Percentiles rank a stretch among this genome's conserved stretches.
These are phyloP conservation scores for Lumnitzera littorea DNA, from an alignment of 345 rosid genomes.

Conservation along the genomic window DNA sequence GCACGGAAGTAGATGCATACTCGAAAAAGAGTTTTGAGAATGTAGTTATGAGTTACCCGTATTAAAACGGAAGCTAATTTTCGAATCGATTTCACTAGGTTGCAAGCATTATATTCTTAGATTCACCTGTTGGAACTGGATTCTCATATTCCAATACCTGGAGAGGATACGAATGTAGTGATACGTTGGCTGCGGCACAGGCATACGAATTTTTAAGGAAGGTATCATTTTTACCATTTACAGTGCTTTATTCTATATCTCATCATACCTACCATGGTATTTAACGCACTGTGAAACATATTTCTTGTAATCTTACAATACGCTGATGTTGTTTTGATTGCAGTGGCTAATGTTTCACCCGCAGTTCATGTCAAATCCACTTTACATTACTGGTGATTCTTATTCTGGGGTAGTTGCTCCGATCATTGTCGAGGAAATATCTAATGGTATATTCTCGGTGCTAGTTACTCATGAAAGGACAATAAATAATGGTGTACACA, in stretches of 20 bases:
- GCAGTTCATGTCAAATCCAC: constrained; percentile 15
- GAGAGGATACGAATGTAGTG: constrained; percentile 4
- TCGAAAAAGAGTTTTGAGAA: too few species aligned
- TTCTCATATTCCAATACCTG: constrained; percentile 26
- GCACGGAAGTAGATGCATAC: too few species aligned
- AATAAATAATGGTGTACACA: neutral
- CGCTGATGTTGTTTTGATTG: too few species aligned
- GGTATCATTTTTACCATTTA: neutral
- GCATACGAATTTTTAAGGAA: constrained; percentile 20
- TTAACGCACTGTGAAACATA: neutral
- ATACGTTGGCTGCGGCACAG: constrained; percentile 9
- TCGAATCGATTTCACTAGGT: constrained; percentile 7
- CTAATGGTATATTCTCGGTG: constrained; percentile 6
- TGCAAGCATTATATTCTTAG: constrained; percentile 28
- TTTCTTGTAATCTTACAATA: neutral
- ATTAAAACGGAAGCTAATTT: too few species aligned
- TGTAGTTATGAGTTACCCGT: too few species aligned
- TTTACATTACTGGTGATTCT: constrained; percentile 31
- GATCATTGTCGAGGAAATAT: constrained; percentile 12
- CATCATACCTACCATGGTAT: too few species aligned
- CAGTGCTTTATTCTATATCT: too few species aligned
- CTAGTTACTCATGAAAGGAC: neutral
- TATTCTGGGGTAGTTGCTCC: constrained; percentile 22
- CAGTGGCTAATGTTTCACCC: constrained; percentile 33
- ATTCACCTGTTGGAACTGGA: constrained; percentile 33